phyloP scores from a whole-genome alignment of 176 grass and related monocot genomes.

The Eragrostis curvula region DNA sequence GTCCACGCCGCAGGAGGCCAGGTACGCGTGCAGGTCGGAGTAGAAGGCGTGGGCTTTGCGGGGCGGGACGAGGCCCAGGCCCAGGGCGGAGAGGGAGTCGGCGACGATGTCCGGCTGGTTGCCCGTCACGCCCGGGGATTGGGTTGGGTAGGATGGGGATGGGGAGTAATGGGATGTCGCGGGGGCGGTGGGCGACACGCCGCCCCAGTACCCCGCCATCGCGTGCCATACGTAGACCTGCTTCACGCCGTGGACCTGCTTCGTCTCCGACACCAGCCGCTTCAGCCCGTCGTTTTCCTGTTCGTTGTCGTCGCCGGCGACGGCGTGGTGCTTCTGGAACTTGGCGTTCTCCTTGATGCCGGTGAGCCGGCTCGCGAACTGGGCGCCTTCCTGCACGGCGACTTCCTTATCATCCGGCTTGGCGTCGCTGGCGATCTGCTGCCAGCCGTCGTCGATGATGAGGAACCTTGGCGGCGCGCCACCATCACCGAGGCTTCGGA shows the following conservation, averaged over 20 bases:
- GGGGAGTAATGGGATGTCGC: slow-evolving; percentile 61
- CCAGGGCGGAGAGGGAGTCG: slow-evolving; percentile 67
- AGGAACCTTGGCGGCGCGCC: slow-evolving; percentile 73
- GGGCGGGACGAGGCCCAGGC: slow-evolving; percentile 68
- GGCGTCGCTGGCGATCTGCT: slow-evolving; percentile 65
- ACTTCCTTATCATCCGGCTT: slow-evolving; percentile 11
- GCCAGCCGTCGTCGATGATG: slow-evolving; percentile 84
- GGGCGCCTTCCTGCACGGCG: slow-evolving; percentile 78
- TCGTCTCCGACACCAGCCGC: slow-evolving; percentile 55
- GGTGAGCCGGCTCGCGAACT: slow-evolving; percentile 72
- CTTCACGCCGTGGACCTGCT: slow-evolving; percentile 60
- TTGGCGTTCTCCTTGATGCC: slow-evolving; percentile 87
- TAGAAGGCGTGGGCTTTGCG: slow-evolving; percentile 56
- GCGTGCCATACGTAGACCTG: slow-evolving; percentile 85
- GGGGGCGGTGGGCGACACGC: slow-evolving; percentile 51
- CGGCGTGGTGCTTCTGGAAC: too few relatives aligned
- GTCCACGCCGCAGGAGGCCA: slow-evolving; percentile 64
- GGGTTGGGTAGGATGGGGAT: slow-evolving; percentile 56
- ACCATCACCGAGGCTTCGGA: slow-evolving; percentile 64
- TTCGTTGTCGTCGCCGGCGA: not conserved
- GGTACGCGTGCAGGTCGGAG: slow-evolving; percentile 75
- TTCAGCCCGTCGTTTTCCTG: slow-evolving; percentile 48
- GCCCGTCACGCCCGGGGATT: slow-evolving; percentile 60
- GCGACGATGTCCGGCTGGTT: slow-evolving; percentile 77
- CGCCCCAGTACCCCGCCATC: slow-evolving; percentile 86